Conservation (phyloP, 1,139 yeast genomes). For the Spencermartinsiella ligniputridi region DNA sequence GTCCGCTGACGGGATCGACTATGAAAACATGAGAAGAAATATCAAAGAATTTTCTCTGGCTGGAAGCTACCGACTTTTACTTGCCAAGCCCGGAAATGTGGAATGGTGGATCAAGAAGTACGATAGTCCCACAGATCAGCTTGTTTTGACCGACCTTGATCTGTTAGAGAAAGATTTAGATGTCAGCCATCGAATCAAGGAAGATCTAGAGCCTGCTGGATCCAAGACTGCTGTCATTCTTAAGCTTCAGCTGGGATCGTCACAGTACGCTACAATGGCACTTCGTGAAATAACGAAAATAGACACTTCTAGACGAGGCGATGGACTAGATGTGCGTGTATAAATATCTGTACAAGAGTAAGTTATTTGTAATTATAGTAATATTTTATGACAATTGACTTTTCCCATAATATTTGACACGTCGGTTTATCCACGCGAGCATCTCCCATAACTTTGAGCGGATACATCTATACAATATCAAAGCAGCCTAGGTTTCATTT, state of each 20-base stretch:
- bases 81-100: slow-evolving; percentile 61
- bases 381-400: no score
- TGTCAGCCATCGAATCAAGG: slow-evolving; percentile 16
- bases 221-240: slow-evolving; percentile 66
- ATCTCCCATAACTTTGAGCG: no score
- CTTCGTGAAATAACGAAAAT: slow-evolving; percentile 83
- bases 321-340: slow-evolving; percentile 22
- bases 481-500: no score
- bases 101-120: slow-evolving; percentile 65
- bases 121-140: slow-evolving; percentile 56
- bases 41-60: slow-evolving; percentile 86
- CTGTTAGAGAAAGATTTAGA: slow-evolving; percentile 43
- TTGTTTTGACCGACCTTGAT: slow-evolving; percentile 81
- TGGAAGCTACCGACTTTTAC: slow-evolving; percentile 80
- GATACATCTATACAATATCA: no score
- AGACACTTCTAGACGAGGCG: slow-evolving; percentile 69
- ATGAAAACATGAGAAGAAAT: slow-evolving; percentile 75
- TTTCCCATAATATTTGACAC: no score
- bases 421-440: no score
- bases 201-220: slow-evolving; percentile 38
- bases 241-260: slow-evolving; percentile 72
- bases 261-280: slow-evolving; percentile 98
- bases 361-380: no score
- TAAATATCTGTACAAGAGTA: no score
- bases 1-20: slow-evolving; percentile 80